phyloP scores from a whole-genome alignment of 306 rosid species.

The Inga laurina region DNA sequence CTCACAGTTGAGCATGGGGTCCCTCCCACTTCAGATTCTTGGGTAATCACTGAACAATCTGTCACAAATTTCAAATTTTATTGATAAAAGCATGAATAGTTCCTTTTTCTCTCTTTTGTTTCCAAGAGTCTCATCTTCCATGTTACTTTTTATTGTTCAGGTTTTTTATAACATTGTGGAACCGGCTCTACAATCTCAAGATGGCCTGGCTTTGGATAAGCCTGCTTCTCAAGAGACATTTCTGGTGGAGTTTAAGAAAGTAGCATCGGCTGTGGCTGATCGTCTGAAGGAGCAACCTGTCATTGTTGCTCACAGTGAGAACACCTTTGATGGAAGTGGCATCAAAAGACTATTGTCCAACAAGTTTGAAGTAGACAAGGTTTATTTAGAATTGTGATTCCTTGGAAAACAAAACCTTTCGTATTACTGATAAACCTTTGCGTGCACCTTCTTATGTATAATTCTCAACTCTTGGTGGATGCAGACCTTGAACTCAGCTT shows the following conservation, averaged over 20 bases:
- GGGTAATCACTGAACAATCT: constrained; percentile 55
- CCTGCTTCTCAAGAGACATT: constrained; percentile 70
- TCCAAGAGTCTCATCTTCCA: neutral
- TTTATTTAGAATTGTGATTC: constrained; percentile 28
- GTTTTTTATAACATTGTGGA: constrained; percentile 69
- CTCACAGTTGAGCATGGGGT: constrained; percentile 93
- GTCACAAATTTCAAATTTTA: neutral
- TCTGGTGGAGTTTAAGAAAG: constrained; percentile 75
- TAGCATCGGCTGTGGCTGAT: constrained; percentile 50
- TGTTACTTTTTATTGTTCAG: constrained; percentile 37
- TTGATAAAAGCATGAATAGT: neutral
- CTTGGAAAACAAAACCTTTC: neutral
- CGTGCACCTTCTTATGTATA: neutral
- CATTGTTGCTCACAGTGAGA: constrained; percentile 91
- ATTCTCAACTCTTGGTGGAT: constrained; percentile 14
- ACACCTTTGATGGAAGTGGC: constrained; percentile 81
- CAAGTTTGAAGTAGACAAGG: constrained; percentile 96
- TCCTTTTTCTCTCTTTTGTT: neutral
- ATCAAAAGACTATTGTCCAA: constrained; percentile 73
- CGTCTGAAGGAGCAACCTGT: constrained; percentile 71
- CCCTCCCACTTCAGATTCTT: constrained; percentile 91
- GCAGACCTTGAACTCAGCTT: constrained; percentile 69
- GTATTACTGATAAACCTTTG: neutral
- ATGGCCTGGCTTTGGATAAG: constrained; percentile 46
- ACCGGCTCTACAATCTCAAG: constrained; percentile 58